These are phyloP conservation scores for Corchorus capsularis DNA, from an alignment of 345 rosid species.

Conservation along the genomic window DNA sequence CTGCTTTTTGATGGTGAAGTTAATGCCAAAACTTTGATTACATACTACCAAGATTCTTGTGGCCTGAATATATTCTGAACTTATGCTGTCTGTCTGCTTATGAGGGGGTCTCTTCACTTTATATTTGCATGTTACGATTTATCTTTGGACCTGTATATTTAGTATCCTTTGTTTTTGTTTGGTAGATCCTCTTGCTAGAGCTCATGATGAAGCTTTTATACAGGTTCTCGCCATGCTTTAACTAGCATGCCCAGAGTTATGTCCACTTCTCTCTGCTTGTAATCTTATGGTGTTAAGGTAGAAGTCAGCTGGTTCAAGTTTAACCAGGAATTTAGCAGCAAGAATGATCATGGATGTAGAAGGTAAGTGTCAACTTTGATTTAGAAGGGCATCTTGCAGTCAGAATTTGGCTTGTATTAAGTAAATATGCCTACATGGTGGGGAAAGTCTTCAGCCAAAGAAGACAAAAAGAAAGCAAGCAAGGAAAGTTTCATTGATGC, in stretches of 20 bases:
- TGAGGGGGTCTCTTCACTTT: conserved; percentile 7
- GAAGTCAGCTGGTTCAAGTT: conserved; percentile 24
- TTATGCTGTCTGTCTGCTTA: not conserved
- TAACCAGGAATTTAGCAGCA: conserved; percentile 21
- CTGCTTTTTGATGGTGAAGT: not conserved
- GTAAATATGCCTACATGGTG: conserved; percentile 69
- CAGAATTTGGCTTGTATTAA: conserved; percentile 21
- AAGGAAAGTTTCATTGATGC: conserved; percentile 76
- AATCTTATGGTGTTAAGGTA: conserved; percentile 13
- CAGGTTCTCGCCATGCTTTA: conserved; percentile 5
- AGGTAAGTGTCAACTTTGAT: conserved; percentile 25
- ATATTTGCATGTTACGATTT: conserved; percentile 6
- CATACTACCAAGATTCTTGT: not conserved
- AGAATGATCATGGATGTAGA: conserved; percentile 30
- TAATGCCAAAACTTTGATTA: not conserved
- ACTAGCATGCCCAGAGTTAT: conserved; percentile 13
- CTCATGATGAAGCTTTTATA: conserved; percentile 11
- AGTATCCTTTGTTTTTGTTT: conserved; percentile 14
- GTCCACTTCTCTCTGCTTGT: not conserved
- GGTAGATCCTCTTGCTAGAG: conserved; percentile 7
- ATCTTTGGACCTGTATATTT: not conserved
- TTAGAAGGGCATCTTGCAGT: conserved; percentile 20
- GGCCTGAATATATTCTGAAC: not conserved
- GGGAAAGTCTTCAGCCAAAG: conserved; percentile 71
- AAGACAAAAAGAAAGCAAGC: conserved; percentile 68